Percentiles rank a stretch among this genome's conserved stretches.
These are phyloP conservation scores for Pseudophaeomoniella oleicola DNA, from an alignment of 2,329 filamentous ascomycete species.

Conservation along the genomic window DNA sequence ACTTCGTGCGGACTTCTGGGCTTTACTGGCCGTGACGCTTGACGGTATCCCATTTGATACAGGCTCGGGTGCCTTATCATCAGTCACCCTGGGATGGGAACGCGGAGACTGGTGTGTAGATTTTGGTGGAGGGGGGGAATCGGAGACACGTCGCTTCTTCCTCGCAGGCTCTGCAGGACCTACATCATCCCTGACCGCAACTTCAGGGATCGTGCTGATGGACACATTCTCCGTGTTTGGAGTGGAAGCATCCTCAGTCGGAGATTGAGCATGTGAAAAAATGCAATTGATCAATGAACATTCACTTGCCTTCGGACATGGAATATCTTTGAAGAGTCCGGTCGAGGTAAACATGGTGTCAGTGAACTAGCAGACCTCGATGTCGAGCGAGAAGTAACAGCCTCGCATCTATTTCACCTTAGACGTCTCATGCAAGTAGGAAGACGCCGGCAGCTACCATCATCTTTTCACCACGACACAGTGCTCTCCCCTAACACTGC, in stretches of 20 bases:
- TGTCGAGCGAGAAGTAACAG: too few relatives aligned
- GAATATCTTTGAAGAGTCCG: slow-evolving; percentile 36
- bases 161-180: slow-evolving; percentile 15
- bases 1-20: neutral
- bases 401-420: too few relatives aligned
- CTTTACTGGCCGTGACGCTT: neutral
- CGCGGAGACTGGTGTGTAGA: neutral
- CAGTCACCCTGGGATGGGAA: neutral
- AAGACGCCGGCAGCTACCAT: too few relatives aligned
- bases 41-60: neutral
- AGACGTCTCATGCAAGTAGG: too few relatives aligned
- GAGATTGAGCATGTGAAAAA: slow-evolving; percentile 34
- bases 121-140: neutral
- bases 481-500: too few relatives aligned
- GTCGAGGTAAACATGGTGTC: slow-evolving; percentile 38
- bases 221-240: slow-evolving; percentile 10
- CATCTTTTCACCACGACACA: too few relatives aligned
- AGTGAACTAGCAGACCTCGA: too few relatives aligned
- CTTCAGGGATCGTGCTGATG: slow-evolving; percentile 5
- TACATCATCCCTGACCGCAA: slow-evolving; percentile 4
- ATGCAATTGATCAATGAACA: slow-evolving; percentile 44
- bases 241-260: slow-evolving; percentile 1
- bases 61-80: neutral
- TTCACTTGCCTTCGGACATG: slow-evolving; percentile 35
- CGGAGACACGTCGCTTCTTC: neutral